These are phyloP conservation scores for Elymus sibiricus DNA, from an alignment of 176 grass and related monocot genomes.

Conservation along the genomic window DNA sequence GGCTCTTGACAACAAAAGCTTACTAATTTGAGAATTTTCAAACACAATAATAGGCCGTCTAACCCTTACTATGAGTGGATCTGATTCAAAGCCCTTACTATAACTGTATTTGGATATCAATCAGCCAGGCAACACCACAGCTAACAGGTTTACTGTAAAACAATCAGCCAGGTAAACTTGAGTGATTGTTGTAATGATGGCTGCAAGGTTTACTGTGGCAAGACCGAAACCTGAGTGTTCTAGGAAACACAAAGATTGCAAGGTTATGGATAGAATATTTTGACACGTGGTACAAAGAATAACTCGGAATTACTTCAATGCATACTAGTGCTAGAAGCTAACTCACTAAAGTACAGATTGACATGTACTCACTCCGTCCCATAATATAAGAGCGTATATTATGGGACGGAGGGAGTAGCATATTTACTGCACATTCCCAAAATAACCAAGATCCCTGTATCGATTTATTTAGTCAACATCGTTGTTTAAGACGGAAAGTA, in stretches of 20 bases:
- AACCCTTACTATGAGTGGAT: not conserved
- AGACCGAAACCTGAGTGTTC: not conserved
- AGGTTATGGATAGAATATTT: not conserved
- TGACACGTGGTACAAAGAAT: not conserved
- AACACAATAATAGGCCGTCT: not conserved
- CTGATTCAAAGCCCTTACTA: not conserved
- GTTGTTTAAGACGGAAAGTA: not conserved
- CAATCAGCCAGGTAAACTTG: not conserved
- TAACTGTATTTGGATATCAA: not conserved
- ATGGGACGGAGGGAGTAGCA: too few relatives aligned
- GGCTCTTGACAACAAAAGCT: not conserved
- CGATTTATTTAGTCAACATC: not conserved
- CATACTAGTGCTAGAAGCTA: not conserved
- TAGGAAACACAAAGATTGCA: not conserved
- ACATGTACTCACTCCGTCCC: not conserved
- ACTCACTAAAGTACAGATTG: slow-evolving; percentile 16
- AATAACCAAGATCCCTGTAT: not conserved
- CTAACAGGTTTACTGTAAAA: not conserved
- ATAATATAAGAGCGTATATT: too few relatives aligned
- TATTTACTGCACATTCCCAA: not conserved
- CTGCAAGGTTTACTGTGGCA: not conserved
- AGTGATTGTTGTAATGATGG: not conserved
- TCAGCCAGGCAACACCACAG: not conserved
- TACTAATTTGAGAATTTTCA: not conserved
- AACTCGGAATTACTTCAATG: not conserved